Evolutionary conservation across 192 early-diverging fungal genomes (phyloP), one percentile per base, ranked within the genome.

Genomic region (Coemansia sp.): DNA sequence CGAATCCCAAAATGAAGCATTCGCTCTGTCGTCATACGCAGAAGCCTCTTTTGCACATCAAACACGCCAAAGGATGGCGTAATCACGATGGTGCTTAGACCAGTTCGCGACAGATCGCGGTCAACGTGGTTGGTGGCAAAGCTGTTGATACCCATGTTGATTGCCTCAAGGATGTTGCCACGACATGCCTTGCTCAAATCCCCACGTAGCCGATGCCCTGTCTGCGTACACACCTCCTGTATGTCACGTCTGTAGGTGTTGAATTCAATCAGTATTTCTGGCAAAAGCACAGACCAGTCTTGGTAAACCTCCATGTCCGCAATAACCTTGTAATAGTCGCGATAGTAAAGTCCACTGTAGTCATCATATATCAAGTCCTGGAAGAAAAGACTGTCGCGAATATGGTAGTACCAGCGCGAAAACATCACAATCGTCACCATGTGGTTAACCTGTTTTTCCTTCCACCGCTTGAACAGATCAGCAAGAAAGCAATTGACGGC

Each of bases 341-440:
- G 86, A 67, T 92, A 98, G 47, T 78, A 86, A 2, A 90, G 80
- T 0, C 89, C 88, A 26, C 84, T 70, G 21, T 88, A 78, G 37
- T 81, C 78, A 54, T 85, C 66, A 40, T 79, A 83, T 1, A 84
- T 39, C 61, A 86, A 62, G 41, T 88, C 74, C 26, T 71, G 66
- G 58, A 83, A 74, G 60, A 70, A 73, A 64, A 80, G 60, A 13
- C 65, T 68, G 48, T 85, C 83, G 47, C 80, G 77, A 4, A 81
- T 73, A 36, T 86, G 73, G 66, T 97, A 95, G 69, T 91, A 90
- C 49, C 96, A 89, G 6, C 97, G 88, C 22, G 96, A 87, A 74
- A 98, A 98, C 49, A 99, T 86, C 4, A 99, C 91, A 40, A 99
- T 92, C 0, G 93, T 94, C n/a, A 99, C 93, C 19, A 96, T 88